Evolutionary conservation across 2,329 filamentous ascomycete species (phyloP).

Genomic region (Orbilia javanica): DNA sequence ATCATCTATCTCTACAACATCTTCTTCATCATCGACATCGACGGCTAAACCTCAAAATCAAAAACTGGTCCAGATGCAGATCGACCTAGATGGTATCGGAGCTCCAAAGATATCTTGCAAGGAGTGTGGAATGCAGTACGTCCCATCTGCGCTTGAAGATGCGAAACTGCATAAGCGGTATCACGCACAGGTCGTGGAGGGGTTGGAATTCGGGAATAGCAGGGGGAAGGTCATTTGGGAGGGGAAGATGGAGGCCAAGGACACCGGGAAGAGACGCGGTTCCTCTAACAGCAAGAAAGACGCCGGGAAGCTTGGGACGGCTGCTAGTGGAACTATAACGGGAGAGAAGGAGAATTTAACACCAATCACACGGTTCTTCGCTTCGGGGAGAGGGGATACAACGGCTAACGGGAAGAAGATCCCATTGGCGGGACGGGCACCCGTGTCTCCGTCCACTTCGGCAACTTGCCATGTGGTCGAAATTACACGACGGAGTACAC

Average conservation of each 20-base stretch:
- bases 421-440: neutral
- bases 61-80: slow-evolving; percentile 54
- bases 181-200: slow-evolving; percentile 73
- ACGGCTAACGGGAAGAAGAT: slow-evolving; percentile 15
- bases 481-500: slow-evolving; percentile 71
- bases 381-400: slow-evolving; percentile 27
- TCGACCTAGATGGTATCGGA: slow-evolving; percentile 51
- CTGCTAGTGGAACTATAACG: slow-evolving; percentile 63
- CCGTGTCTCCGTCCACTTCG: slow-evolving; percentile 4
- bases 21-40: slow-evolving; percentile 2
- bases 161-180: slow-evolving; percentile 74
- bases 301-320: slow-evolving; percentile 63
- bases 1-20: slow-evolving; percentile 1
- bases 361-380: slow-evolving; percentile 24
- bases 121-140: slow-evolving; percentile 76
- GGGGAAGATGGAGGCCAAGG: slow-evolving; percentile 5
- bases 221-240: slow-evolving; percentile 40
- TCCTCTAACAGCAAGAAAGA: neutral
- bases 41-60: neutral
- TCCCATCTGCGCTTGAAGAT: slow-evolving; percentile 74
- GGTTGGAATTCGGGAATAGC: slow-evolving; percentile 70
- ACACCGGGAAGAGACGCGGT: neutral
- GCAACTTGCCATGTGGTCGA: slow-evolving; percentile 68
- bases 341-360: slow-evolving; percentile 37
- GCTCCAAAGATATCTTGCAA: slow-evolving; percentile 67